Conservation (phyloP, 2,329 filamentous ascomycete species). For the Hypoxylon sp. region DNA sequence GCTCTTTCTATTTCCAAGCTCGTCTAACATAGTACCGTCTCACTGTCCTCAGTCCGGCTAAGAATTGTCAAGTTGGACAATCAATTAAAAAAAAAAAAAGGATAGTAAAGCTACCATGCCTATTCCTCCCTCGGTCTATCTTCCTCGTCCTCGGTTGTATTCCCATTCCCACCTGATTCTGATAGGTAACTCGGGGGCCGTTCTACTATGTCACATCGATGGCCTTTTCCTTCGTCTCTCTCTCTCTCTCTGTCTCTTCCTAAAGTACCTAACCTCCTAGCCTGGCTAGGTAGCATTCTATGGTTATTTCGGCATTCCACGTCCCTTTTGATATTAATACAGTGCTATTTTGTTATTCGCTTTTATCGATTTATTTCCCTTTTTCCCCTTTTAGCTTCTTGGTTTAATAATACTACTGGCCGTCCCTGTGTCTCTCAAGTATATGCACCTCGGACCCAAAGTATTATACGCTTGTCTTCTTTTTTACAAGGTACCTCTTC, state of each 20-base stretch:
- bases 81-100: conserved; percentile 8
- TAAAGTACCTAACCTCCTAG: conserved; percentile 36
- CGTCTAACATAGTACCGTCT: conserved; percentile 7
- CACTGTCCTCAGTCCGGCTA: not conserved
- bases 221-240: conserved; percentile 7
- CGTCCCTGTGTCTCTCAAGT: conserved; percentile 25
- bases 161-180: conserved; percentile 27
- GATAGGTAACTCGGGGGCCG: conserved; percentile 31
- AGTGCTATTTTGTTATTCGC: conserved; percentile 12
- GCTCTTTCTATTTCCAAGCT: not conserved
- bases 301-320: conserved; percentile 36
- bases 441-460: conserved; percentile 43
- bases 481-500: conserved; percentile 41
- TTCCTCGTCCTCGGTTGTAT: conserved; percentile 38
- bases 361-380: conserved; percentile 24
- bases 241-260: not conserved
- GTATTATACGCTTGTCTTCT: conserved; percentile 34
- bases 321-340: conserved; percentile 38
- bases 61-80: conserved; percentile 14
- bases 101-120: conserved; percentile 22
- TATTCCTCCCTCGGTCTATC: conserved; percentile 38
- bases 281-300: conserved; percentile 41
- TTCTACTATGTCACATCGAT: conserved; percentile 39
- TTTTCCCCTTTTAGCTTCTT: conserved; percentile 31
- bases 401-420: conserved; percentile 17